These are phyloP conservation scores for Cantharellus anzutake DNA, from an alignment of 768 basidiomycete genomes.

Conservation along the genomic window DNA sequence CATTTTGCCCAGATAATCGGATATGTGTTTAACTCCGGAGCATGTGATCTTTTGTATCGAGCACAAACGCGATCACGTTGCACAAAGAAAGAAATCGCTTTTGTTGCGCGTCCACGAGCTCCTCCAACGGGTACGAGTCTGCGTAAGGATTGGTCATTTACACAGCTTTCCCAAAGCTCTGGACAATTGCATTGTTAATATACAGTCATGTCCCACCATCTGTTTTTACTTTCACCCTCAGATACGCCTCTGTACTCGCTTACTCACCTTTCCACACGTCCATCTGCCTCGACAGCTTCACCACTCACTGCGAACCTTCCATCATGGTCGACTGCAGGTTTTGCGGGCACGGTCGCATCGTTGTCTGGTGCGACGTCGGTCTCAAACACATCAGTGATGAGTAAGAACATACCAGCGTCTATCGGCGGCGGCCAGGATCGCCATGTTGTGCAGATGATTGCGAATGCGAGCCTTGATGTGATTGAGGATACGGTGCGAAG, in stretches of 20 bases:
- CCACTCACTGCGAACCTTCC: constrained; percentile 69
- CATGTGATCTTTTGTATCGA: too few species aligned
- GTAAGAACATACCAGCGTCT: constrained; percentile 29
- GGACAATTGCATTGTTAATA: neutral
- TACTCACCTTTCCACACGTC: constrained; percentile 66
- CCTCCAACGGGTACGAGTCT: too few species aligned
- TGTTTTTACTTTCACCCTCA: constrained; percentile 69
- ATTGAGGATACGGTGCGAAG: constrained; percentile 84
- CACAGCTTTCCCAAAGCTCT: neutral
- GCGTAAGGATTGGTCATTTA: too few species aligned
- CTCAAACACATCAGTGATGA: constrained; percentile 35
- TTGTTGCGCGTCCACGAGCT: too few species aligned
- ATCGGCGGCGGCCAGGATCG: constrained; percentile 72
- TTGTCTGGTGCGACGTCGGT: constrained; percentile 52
- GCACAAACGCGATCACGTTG: too few species aligned
- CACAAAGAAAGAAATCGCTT: too few species aligned
- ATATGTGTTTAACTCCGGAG: too few species aligned
- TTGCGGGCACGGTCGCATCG: constrained; percentile 75
- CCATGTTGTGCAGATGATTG: constrained; percentile 98
- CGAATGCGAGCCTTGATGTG: constrained; percentile 86
- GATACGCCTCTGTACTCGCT: constrained; percentile 74
- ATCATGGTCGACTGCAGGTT: constrained; percentile 81
- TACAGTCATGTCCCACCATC: constrained; percentile 58
- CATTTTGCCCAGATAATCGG: too few species aligned
- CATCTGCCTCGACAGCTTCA: constrained; percentile 35